Percentiles rank a stretch among this genome's conserved stretches.
These are phyloP conservation scores for Lipomyces yamadae DNA, from an alignment of 805 yeast genomes.

Conservation along the genomic window DNA sequence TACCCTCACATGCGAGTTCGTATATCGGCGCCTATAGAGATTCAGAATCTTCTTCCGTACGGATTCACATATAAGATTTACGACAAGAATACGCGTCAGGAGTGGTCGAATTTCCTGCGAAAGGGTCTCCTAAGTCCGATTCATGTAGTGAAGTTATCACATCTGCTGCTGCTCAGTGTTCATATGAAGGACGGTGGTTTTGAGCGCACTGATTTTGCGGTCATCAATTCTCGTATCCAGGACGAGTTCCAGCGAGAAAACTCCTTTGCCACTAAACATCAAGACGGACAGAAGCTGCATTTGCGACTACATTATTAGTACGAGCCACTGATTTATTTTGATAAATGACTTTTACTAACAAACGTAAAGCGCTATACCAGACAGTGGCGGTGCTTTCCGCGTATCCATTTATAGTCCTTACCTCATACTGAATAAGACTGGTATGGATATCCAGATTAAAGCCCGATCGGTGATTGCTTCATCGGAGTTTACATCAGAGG, in stretches of 20 bases:
- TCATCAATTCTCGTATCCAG: conserved; percentile 60
- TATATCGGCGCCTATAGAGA: conserved; percentile 81
- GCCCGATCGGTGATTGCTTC: conserved; percentile 59
- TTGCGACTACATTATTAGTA: conserved; percentile 67
- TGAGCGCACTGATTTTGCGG: conserved; percentile 70
- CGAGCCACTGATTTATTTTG: conserved; percentile 6
- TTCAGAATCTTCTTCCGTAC: conserved; percentile 83
- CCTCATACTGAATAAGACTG: conserved; percentile 79
- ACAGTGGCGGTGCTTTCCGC: conserved; percentile 62
- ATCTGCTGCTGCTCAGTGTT: conserved; percentile 72
- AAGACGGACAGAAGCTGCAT: conserved; percentile 69
- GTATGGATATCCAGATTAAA: conserved; percentile 61
- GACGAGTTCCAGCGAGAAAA: conserved; percentile 61
- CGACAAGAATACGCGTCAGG: conserved; percentile 71
- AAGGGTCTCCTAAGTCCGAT: conserved; percentile 73
- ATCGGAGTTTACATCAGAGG: conserved; percentile 44
- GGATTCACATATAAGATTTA: conserved; percentile 76
- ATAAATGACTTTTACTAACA: background rate
- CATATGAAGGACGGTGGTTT: conserved; percentile 60
- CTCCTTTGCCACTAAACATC: conserved; percentile 56
- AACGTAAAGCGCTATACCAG: conserved; percentile 43
- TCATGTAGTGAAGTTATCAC: conserved; percentile 77
- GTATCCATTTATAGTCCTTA: conserved; percentile 84
- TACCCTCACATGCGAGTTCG: conserved; percentile 85
- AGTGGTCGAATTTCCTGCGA: conserved; percentile 64